Base-by-base conservation (phyloP, 371 early-diverging fungal species). In the Mucor saturninus region DNA sequence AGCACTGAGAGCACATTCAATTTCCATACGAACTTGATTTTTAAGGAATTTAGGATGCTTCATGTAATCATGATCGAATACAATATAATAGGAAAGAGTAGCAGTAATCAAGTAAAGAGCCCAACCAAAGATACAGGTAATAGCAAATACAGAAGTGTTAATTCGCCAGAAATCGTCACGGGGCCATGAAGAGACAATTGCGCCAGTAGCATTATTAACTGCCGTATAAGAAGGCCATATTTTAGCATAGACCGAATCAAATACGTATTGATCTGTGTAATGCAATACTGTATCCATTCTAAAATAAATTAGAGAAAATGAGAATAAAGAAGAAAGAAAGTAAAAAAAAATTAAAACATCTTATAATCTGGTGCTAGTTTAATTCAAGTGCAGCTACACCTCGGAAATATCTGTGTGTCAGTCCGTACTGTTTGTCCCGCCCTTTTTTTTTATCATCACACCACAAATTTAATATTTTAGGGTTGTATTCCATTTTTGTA, bases 41-140 rank as follows among this genome's bases (percentile, higher is more conserved):
- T 85, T 87, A 59, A 98, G 83, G 64, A 88, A 96, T 72, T 94
- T 94, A 13, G 97, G 97, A 69, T 98, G 96, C 75, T 92, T 89
- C 85, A 89, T 87, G 13, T 89, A 90, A 38, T 86, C 85, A 64
- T 92, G 86, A 73, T 98, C 97, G 75, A 90, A 98, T n/a, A 95
- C 72, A 30, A 91, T 67, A 68, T 82, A 84, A 77, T 93, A 98
- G 35, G 92, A 90, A 29, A 91, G 63, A 5, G 84, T 69, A 1
- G 95, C 91, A 26, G 92, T 84, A 46, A 69, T 50, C 54, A 95
- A 88, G 73, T 98, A 98, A 64, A 95, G 88, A 62, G 90, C 49
- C 64, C 86, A 77, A 43, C 86, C 94, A 62, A 93, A 93, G 30
- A 91, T 35, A 48, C 85, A 80, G 38, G 91, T 87, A 39, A 93